These are phyloP conservation scores for Phytophthora sansomeana DNA, from an alignment of 352 stramenopile genomes.

Conservation along the genomic window DNA sequence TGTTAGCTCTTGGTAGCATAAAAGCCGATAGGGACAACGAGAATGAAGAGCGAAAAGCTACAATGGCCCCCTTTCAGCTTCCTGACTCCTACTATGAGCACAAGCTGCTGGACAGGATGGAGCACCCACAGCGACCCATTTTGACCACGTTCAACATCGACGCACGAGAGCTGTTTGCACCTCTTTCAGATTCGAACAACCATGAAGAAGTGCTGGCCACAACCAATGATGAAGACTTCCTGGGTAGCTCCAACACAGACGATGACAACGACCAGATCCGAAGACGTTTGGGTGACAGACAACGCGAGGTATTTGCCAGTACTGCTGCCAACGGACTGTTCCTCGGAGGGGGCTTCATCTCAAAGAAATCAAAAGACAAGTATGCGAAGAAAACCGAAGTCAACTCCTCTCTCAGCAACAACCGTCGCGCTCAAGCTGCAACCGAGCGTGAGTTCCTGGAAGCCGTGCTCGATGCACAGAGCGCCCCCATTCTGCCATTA, in stretches of 20 bases:
- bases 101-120: background rate
- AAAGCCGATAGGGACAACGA: background rate
- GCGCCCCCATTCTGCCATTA: conserved; percentile 27
- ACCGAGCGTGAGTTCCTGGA: conserved; percentile 23
- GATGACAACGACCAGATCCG: conserved; percentile 14
- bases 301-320: conserved; percentile 31
- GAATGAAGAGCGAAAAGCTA: background rate
- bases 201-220: conserved; percentile 2
- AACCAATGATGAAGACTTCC: conserved; percentile 1
- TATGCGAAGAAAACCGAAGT: conserved; percentile 11
- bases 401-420: conserved; percentile 1
- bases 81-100: conserved; percentile 12
- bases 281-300: conserved; percentile 22
- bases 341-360: conserved; percentile 51
- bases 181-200: background rate
- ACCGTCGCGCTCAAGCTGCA: conserved; percentile 4
- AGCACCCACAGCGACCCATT: conserved; percentile 1
- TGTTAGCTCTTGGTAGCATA: conserved; percentile 21
- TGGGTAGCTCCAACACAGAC: background rate
- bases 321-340: conserved; percentile 32
- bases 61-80: conserved; percentile 2
- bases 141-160: conserved; percentile 24
- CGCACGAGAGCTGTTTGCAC: conserved; percentile 7
- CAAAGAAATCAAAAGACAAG: conserved; percentile 31
- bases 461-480: conserved; percentile 17